Base-by-base conservation (phyloP, 1,284 basidiomycete genomes). In the Leccinum pachyderme region DNA sequence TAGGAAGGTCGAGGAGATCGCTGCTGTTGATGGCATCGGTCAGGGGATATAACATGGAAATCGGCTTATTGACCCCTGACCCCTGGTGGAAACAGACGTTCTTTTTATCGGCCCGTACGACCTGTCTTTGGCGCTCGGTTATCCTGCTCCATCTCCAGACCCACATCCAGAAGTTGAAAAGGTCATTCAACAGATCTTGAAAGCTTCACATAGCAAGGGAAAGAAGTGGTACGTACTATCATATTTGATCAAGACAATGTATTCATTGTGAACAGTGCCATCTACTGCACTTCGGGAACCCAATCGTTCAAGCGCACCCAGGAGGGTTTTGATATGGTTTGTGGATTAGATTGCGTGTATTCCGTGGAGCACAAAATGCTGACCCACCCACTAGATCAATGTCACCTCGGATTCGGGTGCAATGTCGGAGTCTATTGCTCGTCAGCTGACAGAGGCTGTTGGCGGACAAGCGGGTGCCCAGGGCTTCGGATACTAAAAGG, bases 31-130 rank as follows among this genome's bases (percentile, higher is more conserved):
- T 27, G 86, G 87, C 0, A 73, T 88, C 24, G 83, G 85, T 85
- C 53, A 62, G 76, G 64, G 7, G 9, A 50, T 35, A 31, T 7
- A 11, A 11, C 24, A 2, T 45, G n/a, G 4, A 2, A 2, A 9
- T 18, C 7, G 0, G 22, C n/a, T 11, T 28, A 29, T 22, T 18
- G 13, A 15, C 1, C 0, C 7, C 54, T 58, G 41, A 61, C 27
- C n/a, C 32, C 44, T 43, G 6, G 6, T 3, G n/a, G 0, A 12
- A 13, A 54, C 35, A 75, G 80, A 82, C 49, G 77, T 77, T 2
- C 70, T 82, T 4, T 87, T 89, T 72, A 82, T 89, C 54, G 86
- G 87, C 9, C 85, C 86, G 4, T 87, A 81, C 59, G 86, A 87
- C 63, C 76, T 87, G 44, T 85, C 84, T 4, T 75, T 84, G 46